These are phyloP conservation scores for Salicornia ramosissima DNA, from an alignment of 148 eudicot species.

Conservation along the genomic window DNA sequence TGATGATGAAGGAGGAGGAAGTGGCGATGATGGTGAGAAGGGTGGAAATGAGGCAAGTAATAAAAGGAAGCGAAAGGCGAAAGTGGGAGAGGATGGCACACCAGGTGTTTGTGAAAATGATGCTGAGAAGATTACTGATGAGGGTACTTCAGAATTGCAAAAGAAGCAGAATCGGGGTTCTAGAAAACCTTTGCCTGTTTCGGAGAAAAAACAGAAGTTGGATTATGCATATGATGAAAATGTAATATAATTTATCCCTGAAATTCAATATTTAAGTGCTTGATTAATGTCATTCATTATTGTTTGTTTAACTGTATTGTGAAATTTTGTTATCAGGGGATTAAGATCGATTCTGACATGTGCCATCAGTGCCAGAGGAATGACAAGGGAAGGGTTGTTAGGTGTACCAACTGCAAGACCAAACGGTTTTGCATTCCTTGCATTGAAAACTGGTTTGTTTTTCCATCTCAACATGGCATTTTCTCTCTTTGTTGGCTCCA, in stretches of 20 bases:
- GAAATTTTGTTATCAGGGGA: constrained; percentile 27
- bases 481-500: neutral
- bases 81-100: neutral
- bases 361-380: constrained; percentile 63
- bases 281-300: neutral
- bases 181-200: neutral
- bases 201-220: neutral
- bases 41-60: neutral
- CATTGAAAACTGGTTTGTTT: constrained; percentile 34
- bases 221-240: constrained; percentile 19
- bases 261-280: neutral
- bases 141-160: neutral
- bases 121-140: neutral
- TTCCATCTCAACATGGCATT: neutral
- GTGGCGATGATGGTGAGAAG: neutral
- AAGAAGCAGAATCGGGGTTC: neutral
- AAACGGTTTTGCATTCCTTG: constrained; percentile 49
- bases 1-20: neutral
- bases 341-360: constrained; percentile 32
- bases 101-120: constrained; percentile 11
- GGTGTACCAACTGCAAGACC: constrained; percentile 39
- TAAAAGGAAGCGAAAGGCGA: neutral
- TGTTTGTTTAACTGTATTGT: neutral
- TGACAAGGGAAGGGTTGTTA: constrained; percentile 47
- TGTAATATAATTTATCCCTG: neutral